Evolutionary conservation across 345 rosid genomes (phyloP), one percentile per base, ranked within the genome.

Genomic region (Turritis glabra): DNA sequence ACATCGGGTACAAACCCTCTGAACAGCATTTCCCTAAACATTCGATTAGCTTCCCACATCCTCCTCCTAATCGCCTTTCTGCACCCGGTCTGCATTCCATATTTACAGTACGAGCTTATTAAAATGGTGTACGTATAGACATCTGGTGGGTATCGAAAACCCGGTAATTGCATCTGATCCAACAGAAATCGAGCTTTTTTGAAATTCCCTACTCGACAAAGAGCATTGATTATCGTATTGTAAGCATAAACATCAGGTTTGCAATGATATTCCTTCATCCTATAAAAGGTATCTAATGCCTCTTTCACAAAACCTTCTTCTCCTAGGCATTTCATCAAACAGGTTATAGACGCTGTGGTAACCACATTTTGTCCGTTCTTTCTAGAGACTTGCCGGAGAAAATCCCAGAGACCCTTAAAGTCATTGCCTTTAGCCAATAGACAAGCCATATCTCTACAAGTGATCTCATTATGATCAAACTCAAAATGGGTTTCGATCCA

Each of bases 271-370:
- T 86, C 87, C 76, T 88, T 93, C 90, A 91, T 88, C 79, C 96
- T 73, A 41, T 88, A 88, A 66, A 93, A 89, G 0, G 79, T 74
- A 68, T 84, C 74, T 75, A 89, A 73, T 11, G 94, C 92, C 73
- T 90, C 92, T 23, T 85, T 82, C 14, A 86, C 94, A 41, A 88
- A 77, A 22, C 98, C 98, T 82, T 93, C 94, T 72, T 93, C 94
- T 72, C 89, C 97, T 73, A 91, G 85, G 67, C 89, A 92, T 88
- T 93, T 93, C 58, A 93, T 89, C 96, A 91, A 93, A 87, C 96
- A 87, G 65, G 96, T 93, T 51, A 91, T 29, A 6, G 91, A 79
- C 63, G 73, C 21, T 40, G 82, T 77, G 0, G 84, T 81, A 1
- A 71, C 76, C 3, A 91, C 85, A n/a, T 85, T 74, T 50, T 76